Evolutionary conservation across 257 asterid genomes (phyloP).

Genomic region (Rubia yunnanensis): DNA sequence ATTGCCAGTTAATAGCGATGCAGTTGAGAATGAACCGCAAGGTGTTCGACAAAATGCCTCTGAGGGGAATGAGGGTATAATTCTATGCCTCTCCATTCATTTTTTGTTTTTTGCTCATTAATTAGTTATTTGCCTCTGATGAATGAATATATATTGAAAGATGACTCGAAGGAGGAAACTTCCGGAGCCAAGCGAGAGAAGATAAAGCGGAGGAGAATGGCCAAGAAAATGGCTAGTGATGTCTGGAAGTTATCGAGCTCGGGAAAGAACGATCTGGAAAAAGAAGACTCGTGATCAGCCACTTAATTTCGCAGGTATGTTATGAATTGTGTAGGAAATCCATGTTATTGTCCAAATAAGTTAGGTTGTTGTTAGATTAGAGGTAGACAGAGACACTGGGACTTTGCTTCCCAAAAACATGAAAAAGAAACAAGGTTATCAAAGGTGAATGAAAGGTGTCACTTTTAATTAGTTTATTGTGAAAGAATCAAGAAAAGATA

Average conservation of each 20-base stretch:
- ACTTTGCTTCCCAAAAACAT: background rate
- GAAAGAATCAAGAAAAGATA: background rate
- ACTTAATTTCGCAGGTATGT: background rate
- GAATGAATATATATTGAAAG: background rate
- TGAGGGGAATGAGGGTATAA: conserved; percentile 4
- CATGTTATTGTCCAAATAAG: background rate
- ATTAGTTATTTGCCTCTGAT: background rate
- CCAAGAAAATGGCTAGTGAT: conserved; percentile 34
- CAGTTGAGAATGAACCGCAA: conserved; percentile 12
- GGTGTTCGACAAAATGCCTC: conserved; percentile 47
- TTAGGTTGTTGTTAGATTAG: background rate
- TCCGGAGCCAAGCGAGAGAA: conserved; percentile 29
- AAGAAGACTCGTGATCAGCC: background rate
- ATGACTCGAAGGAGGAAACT: conserved; percentile 20
- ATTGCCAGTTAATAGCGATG: conserved; percentile 20
- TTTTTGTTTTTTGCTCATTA: background rate
- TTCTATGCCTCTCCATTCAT: background rate
- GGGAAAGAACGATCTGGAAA: background rate
- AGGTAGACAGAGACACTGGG: background rate
- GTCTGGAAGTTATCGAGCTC: conserved; percentile 15
- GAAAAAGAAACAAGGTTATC: background rate
- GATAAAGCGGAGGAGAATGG: conserved; percentile 47
- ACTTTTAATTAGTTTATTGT: background rate
- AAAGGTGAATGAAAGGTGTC: background rate
- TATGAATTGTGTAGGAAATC: background rate